Conservation (phyloP, 2,329 filamentous ascomycete species). For the Fusarium solani-melongenae region DNA sequence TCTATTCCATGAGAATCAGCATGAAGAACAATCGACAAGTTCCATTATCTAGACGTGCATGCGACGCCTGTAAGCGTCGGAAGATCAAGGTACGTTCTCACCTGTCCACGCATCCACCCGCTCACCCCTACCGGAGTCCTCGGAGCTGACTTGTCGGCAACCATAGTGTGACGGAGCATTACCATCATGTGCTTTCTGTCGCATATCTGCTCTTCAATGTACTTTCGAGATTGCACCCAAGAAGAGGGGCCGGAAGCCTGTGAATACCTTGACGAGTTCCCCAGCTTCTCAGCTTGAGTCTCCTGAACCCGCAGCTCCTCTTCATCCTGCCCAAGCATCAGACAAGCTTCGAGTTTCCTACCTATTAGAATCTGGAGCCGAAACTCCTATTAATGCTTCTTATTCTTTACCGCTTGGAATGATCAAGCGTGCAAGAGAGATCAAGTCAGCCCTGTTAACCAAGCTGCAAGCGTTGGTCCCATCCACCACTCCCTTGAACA, state of each 20-base stretch:
- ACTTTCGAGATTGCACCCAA: not conserved
- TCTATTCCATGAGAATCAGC: not conserved
- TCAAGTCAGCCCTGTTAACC: not conserved
- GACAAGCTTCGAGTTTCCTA: not conserved
- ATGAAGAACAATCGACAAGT: not conserved
- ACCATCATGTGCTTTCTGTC: not conserved
- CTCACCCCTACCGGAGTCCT: too few relatives aligned
- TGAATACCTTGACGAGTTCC: not conserved
- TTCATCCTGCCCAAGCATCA: not conserved
- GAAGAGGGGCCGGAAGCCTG: not conserved
- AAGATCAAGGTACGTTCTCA: not conserved
- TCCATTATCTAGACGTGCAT: not conserved
- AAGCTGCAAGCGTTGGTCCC: not conserved
- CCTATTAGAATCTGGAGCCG: not conserved
- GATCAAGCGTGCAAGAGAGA: not conserved
- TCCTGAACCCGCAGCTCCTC: not conserved
- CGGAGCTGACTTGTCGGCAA: not conserved
- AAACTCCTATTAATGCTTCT: fast-evolving
- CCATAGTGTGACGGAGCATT: not conserved
- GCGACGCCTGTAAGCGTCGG: not conserved
- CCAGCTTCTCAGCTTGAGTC: not conserved
- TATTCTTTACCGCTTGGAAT: not conserved
- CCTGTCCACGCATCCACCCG: too few relatives aligned
- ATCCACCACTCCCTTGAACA: not conserved
- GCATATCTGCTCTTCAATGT: not conserved